Evolutionary conservation across 768 basidiomycete genomes (phyloP).

Genomic region (Favolaschia claudopus): DNA sequence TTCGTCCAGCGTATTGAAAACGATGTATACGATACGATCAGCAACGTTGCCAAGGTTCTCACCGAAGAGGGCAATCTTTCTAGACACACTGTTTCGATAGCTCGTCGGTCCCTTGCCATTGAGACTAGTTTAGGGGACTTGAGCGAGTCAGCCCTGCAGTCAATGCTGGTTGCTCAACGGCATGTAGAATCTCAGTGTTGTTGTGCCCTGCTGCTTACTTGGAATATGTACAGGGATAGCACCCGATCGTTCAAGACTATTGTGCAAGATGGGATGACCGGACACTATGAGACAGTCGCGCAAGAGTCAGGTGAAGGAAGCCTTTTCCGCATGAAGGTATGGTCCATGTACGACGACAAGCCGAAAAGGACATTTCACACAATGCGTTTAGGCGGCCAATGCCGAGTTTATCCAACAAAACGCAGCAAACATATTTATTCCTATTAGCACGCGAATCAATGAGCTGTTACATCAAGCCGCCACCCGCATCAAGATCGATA

Average conservation of each 20-base stretch:
- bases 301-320: neutral
- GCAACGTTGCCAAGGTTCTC: neutral
- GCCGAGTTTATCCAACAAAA: neutral
- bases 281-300: neutral
- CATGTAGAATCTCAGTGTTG: neutral
- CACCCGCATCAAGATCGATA: neutral
- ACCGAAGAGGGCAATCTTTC: neutral
- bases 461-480: neutral
- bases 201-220: neutral
- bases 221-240: neutral
- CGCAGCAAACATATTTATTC: neutral
- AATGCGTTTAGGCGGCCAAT: neutral
- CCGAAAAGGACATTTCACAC: no score
- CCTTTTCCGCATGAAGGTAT: constrained; percentile 1
- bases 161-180: constrained; percentile 2
- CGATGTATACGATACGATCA: neutral
- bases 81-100: neutral
- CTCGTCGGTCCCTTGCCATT: neutral
- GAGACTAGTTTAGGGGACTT: neutral
- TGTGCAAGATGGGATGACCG: neutral
- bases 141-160: neutral
- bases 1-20: neutral
- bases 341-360: no score
- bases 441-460: neutral
- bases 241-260: neutral